Base-by-base conservation (phyloP, 192 early-diverging fungal genomes). In the Umbelopsis vinacea region DNA sequence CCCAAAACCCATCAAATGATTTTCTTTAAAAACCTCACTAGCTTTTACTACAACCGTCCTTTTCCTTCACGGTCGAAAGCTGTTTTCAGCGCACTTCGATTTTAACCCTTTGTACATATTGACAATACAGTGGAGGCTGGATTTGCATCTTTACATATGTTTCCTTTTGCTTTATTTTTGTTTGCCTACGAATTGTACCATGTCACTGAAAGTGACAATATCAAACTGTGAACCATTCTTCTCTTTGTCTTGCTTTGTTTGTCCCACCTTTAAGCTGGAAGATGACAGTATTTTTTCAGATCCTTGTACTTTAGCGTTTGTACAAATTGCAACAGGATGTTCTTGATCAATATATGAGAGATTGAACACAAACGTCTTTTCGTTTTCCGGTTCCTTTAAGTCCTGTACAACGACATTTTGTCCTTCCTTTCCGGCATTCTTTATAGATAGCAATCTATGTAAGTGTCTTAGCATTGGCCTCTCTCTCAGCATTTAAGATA, bases 261-360 rank as follows among this genome's bases (percentile, higher is more conserved):
- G 33, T 6, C 33, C 57, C 29, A 63, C 6, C n/a, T 37, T 35
- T 17, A 63, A 29, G 19, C 57, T 37, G 15, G 57, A 37, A 3
- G 14, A 4, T 19, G 24, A 14, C 2, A 63, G 33, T 5, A 37
- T 29, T 2, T 63, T 19, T 19, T 37, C 57, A 37, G 57, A 5
- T 17, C 33, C 33, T 12, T 17, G 11, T 17, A 37, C 17, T 37
- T 63, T 17, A 7, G 57, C 33, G 35, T 37, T 63, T 11, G 57
- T 63, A 17, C 57, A 63, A 17, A 63, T 63, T 7, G 57, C 57
- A 37, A 63, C 57, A 14, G 57, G 57, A 8, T 63, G 57, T 0
- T 63, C 15, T 3, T 35, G 33, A 37, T 63, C 57, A 4, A 63
- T 19, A 14, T 63, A 63, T 37, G 57, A 63, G 15, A 63, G 57